Base-by-base conservation (phyloP, 495 filamentous ascomycete species). In the Penicillium steckii region DNA sequence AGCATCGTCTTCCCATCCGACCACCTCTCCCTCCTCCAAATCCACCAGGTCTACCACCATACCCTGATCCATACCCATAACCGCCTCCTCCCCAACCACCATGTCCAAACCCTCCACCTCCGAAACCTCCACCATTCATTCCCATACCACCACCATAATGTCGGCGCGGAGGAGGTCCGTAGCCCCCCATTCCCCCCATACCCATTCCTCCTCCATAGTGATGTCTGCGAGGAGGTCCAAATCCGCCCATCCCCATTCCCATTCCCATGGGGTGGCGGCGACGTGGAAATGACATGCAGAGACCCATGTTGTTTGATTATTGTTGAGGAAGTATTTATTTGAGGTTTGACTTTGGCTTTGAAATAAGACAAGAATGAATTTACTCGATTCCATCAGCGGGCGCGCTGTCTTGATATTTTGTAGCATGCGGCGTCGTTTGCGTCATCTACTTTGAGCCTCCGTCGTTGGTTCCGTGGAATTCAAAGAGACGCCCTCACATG, bases 211-310 rank as follows among this genome's bases (percentile, higher is more conserved):
- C 35, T 48, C 37, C 43, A 51, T 44, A 32, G 32, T 46, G 22
- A 25, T 44, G 25, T 22, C 45, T 53, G 17, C 57, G 57, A 30
- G 49, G 33, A 35, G 52, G 48, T 2, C 52, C 56, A 18, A 48
- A 55, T 17, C 43, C 56, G 3, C 47, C 43, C 52, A 55, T 49
- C 1, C 40, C 55, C 45, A 58, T 50, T 8, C 50, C 50, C 25
- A 50, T 50, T 7, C 45, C 45, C 52, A 56, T 52, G 22, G 29
- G 24, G 23, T 45, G 32, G 29, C 24, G 44, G n/a, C 32, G 57
- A 10, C 42, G 53, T 15, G 57, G 57, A 17, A 60, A 42, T 13
- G 57, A 60, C 52, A 60, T 52, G 33, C 53, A 60, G 21, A 60
- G 57, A 21, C 57, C 57, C 57, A 60, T 60, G 12, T 27, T 32